Percentiles rank a stretch among this genome's conserved stretches.
Conservation (phyloP, 2,329 filamentous ascomycete genomes). For the Aspergillus pseudonomiae region DNA sequence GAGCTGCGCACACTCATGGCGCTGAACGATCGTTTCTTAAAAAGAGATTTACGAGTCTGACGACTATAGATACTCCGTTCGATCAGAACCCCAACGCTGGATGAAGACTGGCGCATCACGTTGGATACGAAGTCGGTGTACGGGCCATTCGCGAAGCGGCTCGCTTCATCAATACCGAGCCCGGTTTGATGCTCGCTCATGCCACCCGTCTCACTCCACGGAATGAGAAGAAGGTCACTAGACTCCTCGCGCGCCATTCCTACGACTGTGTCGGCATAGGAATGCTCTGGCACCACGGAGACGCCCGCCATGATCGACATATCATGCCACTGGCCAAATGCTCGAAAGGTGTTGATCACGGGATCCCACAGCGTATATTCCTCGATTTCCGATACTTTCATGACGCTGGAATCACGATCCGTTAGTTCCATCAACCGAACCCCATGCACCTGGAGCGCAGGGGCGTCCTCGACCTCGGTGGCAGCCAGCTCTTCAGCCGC, state of each 20-base stretch:
- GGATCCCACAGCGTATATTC: constrained; percentile 75
- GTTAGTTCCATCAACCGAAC: constrained; percentile 85
- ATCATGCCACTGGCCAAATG: constrained; percentile 82
- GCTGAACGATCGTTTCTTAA: constrained; percentile 52
- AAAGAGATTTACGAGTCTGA: constrained; percentile 24
- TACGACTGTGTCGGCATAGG: constrained; percentile 77
- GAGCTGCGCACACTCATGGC: constrained; percentile 63
- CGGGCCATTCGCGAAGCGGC: constrained; percentile 60
- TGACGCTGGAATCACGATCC: constrained; percentile 91
- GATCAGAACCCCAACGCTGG: constrained; percentile 77
- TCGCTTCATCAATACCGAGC: constrained; percentile 55
- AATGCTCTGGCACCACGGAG: constrained; percentile 74
- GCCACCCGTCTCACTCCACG: constrained; percentile 84
- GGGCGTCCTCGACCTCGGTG: constrained; percentile 21
- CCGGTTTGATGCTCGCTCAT: constrained; percentile 66
- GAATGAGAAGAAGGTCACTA: constrained; percentile 77
- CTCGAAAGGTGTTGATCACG: constrained; percentile 87
- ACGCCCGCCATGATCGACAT: constrained; percentile 81
- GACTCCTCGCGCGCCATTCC: constrained; percentile 69
- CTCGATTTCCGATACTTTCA: constrained; percentile 84
- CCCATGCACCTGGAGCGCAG: constrained; percentile 73
- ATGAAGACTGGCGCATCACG: constrained; percentile 64
- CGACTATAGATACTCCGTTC: constrained; percentile 65
- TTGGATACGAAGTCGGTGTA: constrained; percentile 76
- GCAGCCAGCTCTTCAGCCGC: constrained; percentile 27